A percentile compares a stretch with the other conserved stretches of the same genome.
Conservation (phyloP, 768 basidiomycete genomes). For the Macrolepiota fuliginosa region DNA sequence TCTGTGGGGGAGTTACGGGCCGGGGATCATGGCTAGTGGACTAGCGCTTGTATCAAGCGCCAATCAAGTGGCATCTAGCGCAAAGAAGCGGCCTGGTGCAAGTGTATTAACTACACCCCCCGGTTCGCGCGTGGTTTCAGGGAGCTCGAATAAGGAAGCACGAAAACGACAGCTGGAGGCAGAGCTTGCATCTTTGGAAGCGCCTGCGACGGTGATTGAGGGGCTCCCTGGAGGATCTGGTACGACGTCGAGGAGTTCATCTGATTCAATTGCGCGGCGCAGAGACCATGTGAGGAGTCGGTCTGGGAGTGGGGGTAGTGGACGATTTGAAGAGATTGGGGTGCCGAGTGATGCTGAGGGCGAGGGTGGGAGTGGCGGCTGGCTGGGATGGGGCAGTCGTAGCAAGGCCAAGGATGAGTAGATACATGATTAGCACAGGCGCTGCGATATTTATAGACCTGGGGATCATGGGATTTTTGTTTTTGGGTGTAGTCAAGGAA, state of each 20-base stretch:
- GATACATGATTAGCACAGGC: not conserved
- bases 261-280: slow-evolving; percentile 34
- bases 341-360: slow-evolving; percentile 72
- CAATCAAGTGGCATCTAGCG: not conserved
- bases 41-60: slow-evolving; percentile 46
- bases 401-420: slow-evolving; percentile 50
- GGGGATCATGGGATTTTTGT: not conserved
- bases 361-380: slow-evolving; percentile 39
- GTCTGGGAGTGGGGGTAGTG: slow-evolving; percentile 44
- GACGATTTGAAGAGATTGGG: slow-evolving; percentile 66
- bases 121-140: slow-evolving; percentile 15
- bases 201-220: not conserved
- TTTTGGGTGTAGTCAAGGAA: no score
- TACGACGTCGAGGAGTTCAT: slow-evolving; percentile 32
- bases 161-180: slow-evolving; percentile 53
- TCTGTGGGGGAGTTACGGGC: slow-evolving; percentile 80
- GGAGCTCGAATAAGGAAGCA: slow-evolving; percentile 32
- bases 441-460: not conserved
- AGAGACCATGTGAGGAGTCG: not conserved
- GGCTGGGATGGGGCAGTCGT: slow-evolving; percentile 46
- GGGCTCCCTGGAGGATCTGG: not conserved
- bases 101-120: slow-evolving; percentile 24
- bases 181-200: slow-evolving; percentile 25
- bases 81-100: slow-evolving; percentile 14
- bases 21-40: slow-evolving; percentile 65